Conservation (phyloP, 1,139 yeast species). For the Diutina mesorugosa region DNA sequence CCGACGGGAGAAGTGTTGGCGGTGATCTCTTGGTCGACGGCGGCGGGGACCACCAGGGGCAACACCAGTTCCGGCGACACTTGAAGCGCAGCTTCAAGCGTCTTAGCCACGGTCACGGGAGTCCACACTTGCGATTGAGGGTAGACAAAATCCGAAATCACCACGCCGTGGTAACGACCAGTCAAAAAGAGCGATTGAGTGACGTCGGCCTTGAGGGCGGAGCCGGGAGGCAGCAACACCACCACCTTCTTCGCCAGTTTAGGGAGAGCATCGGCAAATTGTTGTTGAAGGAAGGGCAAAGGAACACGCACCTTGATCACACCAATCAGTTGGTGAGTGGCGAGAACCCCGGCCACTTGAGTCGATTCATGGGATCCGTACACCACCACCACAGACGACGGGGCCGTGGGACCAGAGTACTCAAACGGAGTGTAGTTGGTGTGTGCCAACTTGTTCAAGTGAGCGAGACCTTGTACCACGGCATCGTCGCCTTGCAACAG, state of each 20-base stretch:
- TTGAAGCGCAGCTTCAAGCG: slow-evolving; percentile 31
- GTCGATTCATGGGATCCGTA: slow-evolving; percentile 63
- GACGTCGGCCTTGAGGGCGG: slow-evolving; percentile 53
- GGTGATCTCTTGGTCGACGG: slow-evolving; percentile 12
- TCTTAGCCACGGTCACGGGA: slow-evolving; percentile 36
- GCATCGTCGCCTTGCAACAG: slow-evolving; percentile 22
- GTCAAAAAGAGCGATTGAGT: slow-evolving; percentile 56
- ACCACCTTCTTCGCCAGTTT: slow-evolving; percentile 43
- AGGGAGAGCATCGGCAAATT: slow-evolving; percentile 51
- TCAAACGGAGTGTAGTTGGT: slow-evolving; percentile 56
- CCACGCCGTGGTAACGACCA: slow-evolving; percentile 25
- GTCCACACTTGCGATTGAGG: slow-evolving; percentile 46
- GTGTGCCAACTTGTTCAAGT: slow-evolving; percentile 47
- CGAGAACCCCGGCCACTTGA: slow-evolving; percentile 34
- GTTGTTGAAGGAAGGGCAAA: slow-evolving; percentile 54
- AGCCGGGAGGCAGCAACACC: slow-evolving; percentile 44
- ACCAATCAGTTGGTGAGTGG: slow-evolving; percentile 33
- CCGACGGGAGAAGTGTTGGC: slow-evolving; percentile 35
- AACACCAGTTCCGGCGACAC: slow-evolving; percentile 17
- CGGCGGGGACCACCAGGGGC: slow-evolving; percentile 3
- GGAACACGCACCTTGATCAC: slow-evolving; percentile 67
- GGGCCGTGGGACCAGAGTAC: slow-evolving; percentile 47
- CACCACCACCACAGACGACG: slow-evolving; percentile 63
- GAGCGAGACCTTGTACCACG: slow-evolving; percentile 25
- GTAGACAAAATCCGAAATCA: slow-evolving; percentile 39